phyloP scores from a whole-genome alignment of 768 basidiomycete genomes.

The Myochromella boudieri region DNA sequence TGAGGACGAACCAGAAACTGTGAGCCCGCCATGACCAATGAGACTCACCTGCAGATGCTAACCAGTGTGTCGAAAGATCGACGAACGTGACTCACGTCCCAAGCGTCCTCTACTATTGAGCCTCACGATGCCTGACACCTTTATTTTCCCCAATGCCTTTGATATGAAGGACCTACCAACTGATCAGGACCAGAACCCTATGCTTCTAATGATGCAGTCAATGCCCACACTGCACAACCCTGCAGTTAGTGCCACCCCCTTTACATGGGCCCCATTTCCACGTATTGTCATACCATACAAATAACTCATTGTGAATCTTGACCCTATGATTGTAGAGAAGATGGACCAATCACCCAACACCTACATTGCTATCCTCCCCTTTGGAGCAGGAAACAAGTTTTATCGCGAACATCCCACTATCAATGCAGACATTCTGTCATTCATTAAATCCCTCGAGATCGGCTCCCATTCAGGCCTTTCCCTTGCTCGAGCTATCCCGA shows the following conservation, averaged over 20 bases:
- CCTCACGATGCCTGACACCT: not conserved
- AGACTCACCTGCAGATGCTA: too few relatives aligned
- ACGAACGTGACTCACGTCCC: not conserved
- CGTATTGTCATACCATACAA: conserved; percentile 1
- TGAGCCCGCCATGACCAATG: too few relatives aligned
- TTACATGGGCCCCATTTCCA: conserved; percentile 1
- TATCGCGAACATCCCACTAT: not conserved
- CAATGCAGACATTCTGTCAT: not conserved
- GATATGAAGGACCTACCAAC: not conserved
- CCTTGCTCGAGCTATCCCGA: not conserved
- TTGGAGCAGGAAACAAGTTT: not conserved
- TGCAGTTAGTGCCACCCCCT: not conserved
- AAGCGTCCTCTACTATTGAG: not conserved
- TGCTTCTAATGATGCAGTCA: not conserved
- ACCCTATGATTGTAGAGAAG: too few relatives aligned
- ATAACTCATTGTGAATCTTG: not conserved
- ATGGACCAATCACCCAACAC: too few relatives aligned
- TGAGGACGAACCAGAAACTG: too few relatives aligned
- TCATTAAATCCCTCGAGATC: not conserved
- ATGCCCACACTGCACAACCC: not conserved
- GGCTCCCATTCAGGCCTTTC: not conserved
- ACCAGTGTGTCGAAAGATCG: not conserved
- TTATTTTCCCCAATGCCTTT: not conserved
- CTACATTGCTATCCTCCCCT: conserved; percentile 1
- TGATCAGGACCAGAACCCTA: not conserved